Evolutionary conservation across 2,329 filamentous ascomycete species (phyloP).

Genomic region (Monosporascus sp.): DNA sequence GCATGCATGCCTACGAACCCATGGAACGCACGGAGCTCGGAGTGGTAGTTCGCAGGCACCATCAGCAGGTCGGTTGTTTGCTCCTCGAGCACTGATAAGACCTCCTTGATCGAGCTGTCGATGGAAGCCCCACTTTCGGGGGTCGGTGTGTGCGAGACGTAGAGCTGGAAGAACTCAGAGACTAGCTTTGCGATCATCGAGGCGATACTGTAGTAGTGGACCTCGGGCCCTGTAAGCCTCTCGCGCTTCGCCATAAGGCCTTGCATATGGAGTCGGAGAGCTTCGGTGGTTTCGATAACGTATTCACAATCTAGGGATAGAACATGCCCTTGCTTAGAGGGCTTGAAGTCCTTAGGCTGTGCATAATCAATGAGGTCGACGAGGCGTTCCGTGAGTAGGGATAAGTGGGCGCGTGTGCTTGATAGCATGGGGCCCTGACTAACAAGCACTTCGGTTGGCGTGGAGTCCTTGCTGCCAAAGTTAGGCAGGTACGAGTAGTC

Average conservation of each 20-base stretch:
- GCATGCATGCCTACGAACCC: slow-evolving; percentile 30
- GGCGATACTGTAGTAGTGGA: slow-evolving; percentile 2
- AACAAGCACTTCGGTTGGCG: slow-evolving; percentile 39
- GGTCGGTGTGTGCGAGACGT: slow-evolving; percentile 3
- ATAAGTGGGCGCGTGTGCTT: slow-evolving; percentile 38
- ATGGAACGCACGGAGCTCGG: slow-evolving; percentile 18
- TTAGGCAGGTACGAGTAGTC: slow-evolving; percentile 50
- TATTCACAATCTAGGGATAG: slow-evolving; percentile 39
- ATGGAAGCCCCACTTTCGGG: slow-evolving; percentile 4
- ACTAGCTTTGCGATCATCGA: slow-evolving; percentile 7
- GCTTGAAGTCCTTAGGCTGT: slow-evolving; percentile 46
- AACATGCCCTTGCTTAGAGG: slow-evolving; percentile 31
- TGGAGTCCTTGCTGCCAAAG: slow-evolving; percentile 33
- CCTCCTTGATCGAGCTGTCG: neutral
- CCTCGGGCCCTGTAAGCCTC: slow-evolving; percentile 1
- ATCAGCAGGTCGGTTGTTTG: slow-evolving; percentile 15
- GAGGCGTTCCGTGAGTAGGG: slow-evolving; percentile 46
- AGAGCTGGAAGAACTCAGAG: slow-evolving; percentile 7
- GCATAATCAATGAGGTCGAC: slow-evolving; percentile 45
- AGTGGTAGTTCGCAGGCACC: slow-evolving; percentile 8
- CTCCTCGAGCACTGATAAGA: slow-evolving; percentile 4
- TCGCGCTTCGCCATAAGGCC: neutral
- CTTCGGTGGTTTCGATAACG: slow-evolving; percentile 31
- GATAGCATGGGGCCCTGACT: slow-evolving; percentile 39
- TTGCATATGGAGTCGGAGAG: slow-evolving; percentile 9